These are phyloP conservation scores for Circinella minor DNA, from an alignment of 371 early-diverging fungal species.

Conservation along the genomic window DNA sequence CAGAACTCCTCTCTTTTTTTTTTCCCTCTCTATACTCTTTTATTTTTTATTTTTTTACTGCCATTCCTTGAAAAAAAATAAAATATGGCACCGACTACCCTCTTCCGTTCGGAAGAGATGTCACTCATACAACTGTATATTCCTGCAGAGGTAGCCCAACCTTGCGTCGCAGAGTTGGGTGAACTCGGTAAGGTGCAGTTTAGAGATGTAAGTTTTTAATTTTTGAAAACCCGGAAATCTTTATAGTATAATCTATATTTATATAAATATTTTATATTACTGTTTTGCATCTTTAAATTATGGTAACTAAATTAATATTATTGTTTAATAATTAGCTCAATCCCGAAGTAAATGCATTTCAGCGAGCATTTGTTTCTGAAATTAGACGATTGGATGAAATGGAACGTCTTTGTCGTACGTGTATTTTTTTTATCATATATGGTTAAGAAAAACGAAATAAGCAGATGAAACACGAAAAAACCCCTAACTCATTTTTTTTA, in stretches of 20 bases:
- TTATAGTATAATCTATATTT: too few species aligned
- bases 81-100: conserved; percentile 67
- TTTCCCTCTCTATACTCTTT: background rate
- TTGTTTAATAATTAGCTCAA: conserved; percentile 71
- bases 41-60: conserved; percentile 3
- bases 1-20: background rate
- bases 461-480: conserved; percentile 42
- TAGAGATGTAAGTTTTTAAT: conserved; percentile 74
- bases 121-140: conserved; percentile 96
- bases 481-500: conserved; percentile 12
- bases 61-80: background rate
- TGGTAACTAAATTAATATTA: too few species aligned
- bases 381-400: conserved; percentile 92
- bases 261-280: too few species aligned
- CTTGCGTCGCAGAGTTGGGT: conserved; percentile 93
- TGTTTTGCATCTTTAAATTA: too few species aligned
- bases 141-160: conserved; percentile 93
- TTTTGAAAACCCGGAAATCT: background rate
- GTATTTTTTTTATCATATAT: conserved; percentile 47
- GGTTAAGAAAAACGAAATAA: conserved; percentile 50
- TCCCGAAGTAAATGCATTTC: conserved; percentile 94
- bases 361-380: conserved; percentile 93
- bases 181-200: conserved; percentile 95
- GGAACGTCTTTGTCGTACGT: conserved; percentile 89
- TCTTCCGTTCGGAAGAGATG: conserved; percentile 98